A percentile compares a stretch with the other conserved stretches of the same genome.
These are phyloP conservation scores for Onygenales sp. DNA, from an alignment of 2,329 filamentous ascomycete genomes.

Conservation along the genomic window DNA sequence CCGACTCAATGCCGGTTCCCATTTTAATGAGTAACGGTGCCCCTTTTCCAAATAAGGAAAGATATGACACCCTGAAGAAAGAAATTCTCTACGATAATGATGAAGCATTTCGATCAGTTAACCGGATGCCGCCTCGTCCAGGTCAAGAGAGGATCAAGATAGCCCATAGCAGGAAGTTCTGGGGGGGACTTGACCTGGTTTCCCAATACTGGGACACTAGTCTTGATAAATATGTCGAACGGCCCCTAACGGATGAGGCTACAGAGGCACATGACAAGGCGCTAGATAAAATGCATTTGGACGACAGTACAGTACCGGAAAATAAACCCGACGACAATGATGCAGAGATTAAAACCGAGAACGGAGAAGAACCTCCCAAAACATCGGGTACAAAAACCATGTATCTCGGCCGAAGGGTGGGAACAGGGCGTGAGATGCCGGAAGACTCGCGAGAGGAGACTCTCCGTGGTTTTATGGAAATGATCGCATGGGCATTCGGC, in stretches of 20 bases:
- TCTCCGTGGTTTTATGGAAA: conserved; percentile 48
- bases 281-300: conserved; percentile 11
- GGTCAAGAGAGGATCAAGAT: conserved; percentile 41
- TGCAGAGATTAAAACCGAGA: conserved; percentile 3
- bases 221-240: conserved; percentile 46
- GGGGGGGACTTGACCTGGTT: conserved; percentile 49
- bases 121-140: conserved; percentile 36
- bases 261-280: conserved; percentile 3
- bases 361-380: background rate
- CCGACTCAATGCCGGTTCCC: conserved; percentile 16
- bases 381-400: conserved; percentile 13
- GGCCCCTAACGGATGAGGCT: conserved; percentile 18
- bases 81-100: conserved; percentile 48
- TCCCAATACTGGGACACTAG: conserved; percentile 55
- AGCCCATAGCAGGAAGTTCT: conserved; percentile 51
- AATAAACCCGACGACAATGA: conserved; percentile 1
- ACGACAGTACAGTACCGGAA: conserved; percentile 12
- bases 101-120: conserved; percentile 48
- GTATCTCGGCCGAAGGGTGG: conserved; percentile 52
- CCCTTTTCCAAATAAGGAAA: conserved; percentile 37
- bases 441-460: conserved; percentile 48
- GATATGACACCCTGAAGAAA: conserved; percentile 38
- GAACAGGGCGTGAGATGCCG: conserved; percentile 49
- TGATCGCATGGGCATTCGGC: conserved; percentile 48
- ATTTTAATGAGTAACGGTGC: conserved; percentile 39